Percentiles rank a stretch among this genome's conserved stretches.
Evolutionary conservation across 306 rosid genomes (phyloP).

Genomic region (Medicago ruthenica): DNA sequence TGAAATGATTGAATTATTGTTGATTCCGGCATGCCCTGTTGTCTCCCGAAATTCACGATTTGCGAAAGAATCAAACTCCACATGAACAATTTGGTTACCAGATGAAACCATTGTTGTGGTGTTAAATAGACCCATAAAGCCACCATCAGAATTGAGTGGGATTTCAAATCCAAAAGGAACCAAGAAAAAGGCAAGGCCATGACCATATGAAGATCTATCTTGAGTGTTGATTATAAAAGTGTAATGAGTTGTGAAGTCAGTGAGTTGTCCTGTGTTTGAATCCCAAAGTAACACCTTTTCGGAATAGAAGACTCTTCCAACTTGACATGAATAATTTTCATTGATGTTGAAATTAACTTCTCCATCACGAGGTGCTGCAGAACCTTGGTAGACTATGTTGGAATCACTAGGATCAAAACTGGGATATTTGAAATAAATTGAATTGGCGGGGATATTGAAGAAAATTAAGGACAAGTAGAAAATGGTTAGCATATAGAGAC

Average conservation of each 20-base stretch:
- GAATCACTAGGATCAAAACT: slow-evolving; percentile 3
- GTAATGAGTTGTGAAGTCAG: slow-evolving; percentile 51
- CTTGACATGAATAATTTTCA: neutral
- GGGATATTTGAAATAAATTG: slow-evolving; percentile 30
- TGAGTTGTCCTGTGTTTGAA: slow-evolving; percentile 23
- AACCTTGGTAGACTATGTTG: slow-evolving; percentile 45
- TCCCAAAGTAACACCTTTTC: slow-evolving; percentile 52
- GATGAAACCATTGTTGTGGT: slow-evolving; percentile 31
- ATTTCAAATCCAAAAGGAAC: slow-evolving; percentile 45
- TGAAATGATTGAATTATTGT: slow-evolving; percentile 23
- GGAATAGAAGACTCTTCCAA: slow-evolving; percentile 47
- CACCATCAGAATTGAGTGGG: slow-evolving; percentile 46
- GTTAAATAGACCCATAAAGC: slow-evolving; percentile 48
- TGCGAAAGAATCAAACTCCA: slow-evolving; percentile 43
- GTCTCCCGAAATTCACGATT: slow-evolving; percentile 35
- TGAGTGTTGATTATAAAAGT: slow-evolving; percentile 40
- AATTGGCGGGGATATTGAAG: slow-evolving; percentile 7
- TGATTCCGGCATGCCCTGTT: slow-evolving; percentile 49
- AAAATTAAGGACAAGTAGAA: neutral
- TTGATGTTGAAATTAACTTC: slow-evolving; percentile 15
- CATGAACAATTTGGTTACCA: slow-evolving; percentile 39
- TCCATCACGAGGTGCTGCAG: slow-evolving; percentile 39
- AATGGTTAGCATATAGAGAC: neutral
- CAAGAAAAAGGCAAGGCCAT: slow-evolving; percentile 50
- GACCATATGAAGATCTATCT: neutral